Percentiles rank a stretch among this genome's conserved stretches.
phyloP scores from a whole-genome alignment of 2,329 filamentous ascomycete genomes.

The Colletotrichum spaethianum region DNA sequence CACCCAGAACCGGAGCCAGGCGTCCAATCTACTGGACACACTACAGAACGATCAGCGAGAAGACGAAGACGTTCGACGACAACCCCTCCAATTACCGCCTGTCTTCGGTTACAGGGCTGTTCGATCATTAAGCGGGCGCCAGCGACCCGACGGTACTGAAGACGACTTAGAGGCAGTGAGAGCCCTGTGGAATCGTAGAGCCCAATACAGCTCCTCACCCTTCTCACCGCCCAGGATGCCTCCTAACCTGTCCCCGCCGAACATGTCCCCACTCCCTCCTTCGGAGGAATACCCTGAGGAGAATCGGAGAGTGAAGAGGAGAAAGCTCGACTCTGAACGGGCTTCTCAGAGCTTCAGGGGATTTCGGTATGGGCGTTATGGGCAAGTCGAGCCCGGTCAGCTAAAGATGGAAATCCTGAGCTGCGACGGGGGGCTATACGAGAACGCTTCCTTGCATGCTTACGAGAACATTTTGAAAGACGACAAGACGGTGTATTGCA shows the following conservation, averaged over 20 bases:
- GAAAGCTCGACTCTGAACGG: conserved; percentile 78
- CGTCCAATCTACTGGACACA: conserved; percentile 17
- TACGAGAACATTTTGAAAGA: conserved; percentile 88
- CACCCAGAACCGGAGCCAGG: conserved; percentile 11
- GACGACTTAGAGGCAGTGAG: conserved; percentile 41
- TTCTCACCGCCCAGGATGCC: conserved; percentile 46
- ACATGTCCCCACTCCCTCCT: conserved; percentile 53
- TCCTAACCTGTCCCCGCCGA: conserved; percentile 49
- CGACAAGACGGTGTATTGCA: conserved; percentile 90
- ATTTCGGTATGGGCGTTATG: conserved; percentile 88
- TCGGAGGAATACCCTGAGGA: conserved; percentile 60
- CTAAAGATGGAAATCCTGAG: conserved; percentile 90
- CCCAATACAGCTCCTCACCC: conserved; percentile 40
- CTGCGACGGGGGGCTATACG: conserved; percentile 85
- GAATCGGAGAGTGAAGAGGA: conserved; percentile 73
- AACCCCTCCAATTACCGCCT: conserved; percentile 27
- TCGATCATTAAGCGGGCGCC: conserved; percentile 29
- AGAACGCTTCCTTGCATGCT: conserved; percentile 74
- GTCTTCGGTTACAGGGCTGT: conserved; percentile 24
- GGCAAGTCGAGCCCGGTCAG: conserved; percentile 86
- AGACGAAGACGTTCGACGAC: conserved; percentile 25
- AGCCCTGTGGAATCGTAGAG: conserved; percentile 38
- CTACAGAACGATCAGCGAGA: conserved; percentile 36
- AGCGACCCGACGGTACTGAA: conserved; percentile 31
- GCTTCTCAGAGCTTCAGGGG: conserved; percentile 63